A percentile compares a stretch with the other conserved stretches of the same genome.
These are phyloP conservation scores for Cryptococcus sp. DNA, from an alignment of 1,284 basidiomycete species.

Conservation along the genomic window DNA sequence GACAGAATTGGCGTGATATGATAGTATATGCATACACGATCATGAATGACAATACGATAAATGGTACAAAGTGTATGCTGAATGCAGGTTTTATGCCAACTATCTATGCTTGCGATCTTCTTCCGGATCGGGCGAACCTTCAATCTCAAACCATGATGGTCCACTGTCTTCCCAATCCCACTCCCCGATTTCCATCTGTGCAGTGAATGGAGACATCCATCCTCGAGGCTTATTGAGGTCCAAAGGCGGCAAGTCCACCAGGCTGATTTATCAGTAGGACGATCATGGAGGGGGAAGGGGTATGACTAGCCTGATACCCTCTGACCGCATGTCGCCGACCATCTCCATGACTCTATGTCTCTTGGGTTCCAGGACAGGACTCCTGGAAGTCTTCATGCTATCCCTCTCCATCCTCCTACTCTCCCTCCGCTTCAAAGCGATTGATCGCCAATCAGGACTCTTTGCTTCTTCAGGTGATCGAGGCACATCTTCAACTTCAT, in stretches of 20 bases:
- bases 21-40: neutral
- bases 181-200: constrained; percentile 18
- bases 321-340: constrained; percentile 28
- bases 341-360: constrained; percentile 16
- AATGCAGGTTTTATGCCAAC: neutral
- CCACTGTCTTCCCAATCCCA: constrained; percentile 21
- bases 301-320: constrained; percentile 24
- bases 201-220: constrained; percentile 15
- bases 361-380: constrained; percentile 22
- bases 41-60: too few species aligned
- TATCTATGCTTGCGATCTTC: neutral
- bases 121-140: constrained; percentile 1
- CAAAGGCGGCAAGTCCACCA: constrained; percentile 20
- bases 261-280: constrained; percentile 9
- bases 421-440: constrained; percentile 5
- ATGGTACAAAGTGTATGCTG: neutral
- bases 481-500: constrained; percentile 7
- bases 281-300: neutral
- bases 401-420: constrained; percentile 7
- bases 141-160: constrained; percentile 18
- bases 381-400: constrained; percentile 14
- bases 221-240: constrained; percentile 10
- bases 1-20: neutral
- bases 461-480: constrained; percentile 4
- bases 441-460: constrained; percentile 6